Evolutionary conservation across 345 rosid genomes (phyloP), one percentile per base, ranked within the genome.

Genomic region (Linum usitatissimum): DNA sequence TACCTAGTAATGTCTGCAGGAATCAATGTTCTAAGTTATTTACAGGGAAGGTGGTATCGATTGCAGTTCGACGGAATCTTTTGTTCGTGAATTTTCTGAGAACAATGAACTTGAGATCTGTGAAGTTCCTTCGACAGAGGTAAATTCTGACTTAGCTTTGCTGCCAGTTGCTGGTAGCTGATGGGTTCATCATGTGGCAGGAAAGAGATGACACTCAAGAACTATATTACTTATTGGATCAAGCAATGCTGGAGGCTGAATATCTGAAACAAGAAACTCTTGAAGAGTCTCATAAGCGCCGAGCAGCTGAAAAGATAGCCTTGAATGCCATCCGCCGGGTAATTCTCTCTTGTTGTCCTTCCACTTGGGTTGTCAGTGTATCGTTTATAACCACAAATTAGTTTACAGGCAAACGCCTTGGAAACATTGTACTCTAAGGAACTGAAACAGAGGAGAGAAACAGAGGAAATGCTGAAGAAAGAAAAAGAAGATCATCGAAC

Each of bases 201-300:
- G 85, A 71, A 61, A 75, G 65, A 57, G 72, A 55, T 23, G 31
- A 67, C 55, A 64, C 59, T 42, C 59, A 71, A 66, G 68, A 66
- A 48, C 60, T 73, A 17, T 75, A 69, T 30, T 66, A 53, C 20
- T 71, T 79, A 62, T 85, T 83, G 61, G 79, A 77, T 55, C 63
- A 70, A 68, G 79, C 79, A 40, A 40, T 73, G 15, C 19, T 31
- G 30, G 81, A 75, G 56, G 80, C 72, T 71, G 85, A 73, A 55
- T 74, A 75, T 55, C 64, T 62, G 17, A 83, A 75, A 67, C 67
- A 63, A 71, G 77, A 83, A 69, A 76, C 80, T 0, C 75, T 58
- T 30, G 82, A 83, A 69, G 79, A 80, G 79, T 73, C 76, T 31
- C 69, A 62, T 34, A 77, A 71, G 70, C 79, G 80, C 15, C 60